phyloP scores from a whole-genome alignment of 2,329 filamentous ascomycete genomes.

The Sporothrix sp. region DNA sequence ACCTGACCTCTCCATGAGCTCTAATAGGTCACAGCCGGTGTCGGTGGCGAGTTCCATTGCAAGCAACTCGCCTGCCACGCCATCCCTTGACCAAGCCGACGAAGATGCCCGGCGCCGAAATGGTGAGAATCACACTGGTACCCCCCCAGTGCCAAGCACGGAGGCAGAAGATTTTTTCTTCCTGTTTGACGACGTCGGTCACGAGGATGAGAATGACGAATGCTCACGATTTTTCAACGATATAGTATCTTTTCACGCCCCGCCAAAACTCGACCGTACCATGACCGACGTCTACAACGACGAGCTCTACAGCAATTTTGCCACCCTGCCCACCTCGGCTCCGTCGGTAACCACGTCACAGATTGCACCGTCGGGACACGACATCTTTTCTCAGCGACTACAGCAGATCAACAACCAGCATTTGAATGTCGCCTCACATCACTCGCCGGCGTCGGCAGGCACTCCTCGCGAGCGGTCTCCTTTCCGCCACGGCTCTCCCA shows the following conservation, averaged over 20 bases:
- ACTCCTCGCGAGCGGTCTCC: conserved; percentile 63
- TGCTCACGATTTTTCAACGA: conserved; percentile 55
- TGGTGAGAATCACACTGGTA: conserved; percentile 35
- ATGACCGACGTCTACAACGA: conserved; percentile 80
- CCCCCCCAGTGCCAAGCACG: neutral
- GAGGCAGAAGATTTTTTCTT: conserved; percentile 11
- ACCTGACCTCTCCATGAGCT: conserved; percentile 34
- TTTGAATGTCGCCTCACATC: conserved; percentile 41
- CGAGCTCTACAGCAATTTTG: conserved; percentile 67
- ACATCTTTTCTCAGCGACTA: conserved; percentile 64
- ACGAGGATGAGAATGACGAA: conserved; percentile 33
- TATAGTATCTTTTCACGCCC: conserved; percentile 46
- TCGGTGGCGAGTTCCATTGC: conserved; percentile 49
- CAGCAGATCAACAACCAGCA: conserved; percentile 71
- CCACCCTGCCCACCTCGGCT: conserved; percentile 46
- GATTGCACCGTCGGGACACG: conserved; percentile 41
- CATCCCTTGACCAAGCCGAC: conserved; percentile 38
- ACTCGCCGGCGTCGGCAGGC: conserved; percentile 36
- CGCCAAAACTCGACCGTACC: conserved; percentile 73
- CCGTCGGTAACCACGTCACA: conserved; percentile 33
- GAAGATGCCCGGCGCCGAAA: conserved; percentile 40
- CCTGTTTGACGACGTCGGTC: conserved; percentile 19
- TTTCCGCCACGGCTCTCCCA: conserved; percentile 62
- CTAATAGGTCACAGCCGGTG: conserved; percentile 37
- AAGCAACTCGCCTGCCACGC: conserved; percentile 52